These are phyloP conservation scores for Termitomyces eurrhizus DNA, from an alignment of 768 basidiomycete species.

Conservation along the genomic window DNA sequence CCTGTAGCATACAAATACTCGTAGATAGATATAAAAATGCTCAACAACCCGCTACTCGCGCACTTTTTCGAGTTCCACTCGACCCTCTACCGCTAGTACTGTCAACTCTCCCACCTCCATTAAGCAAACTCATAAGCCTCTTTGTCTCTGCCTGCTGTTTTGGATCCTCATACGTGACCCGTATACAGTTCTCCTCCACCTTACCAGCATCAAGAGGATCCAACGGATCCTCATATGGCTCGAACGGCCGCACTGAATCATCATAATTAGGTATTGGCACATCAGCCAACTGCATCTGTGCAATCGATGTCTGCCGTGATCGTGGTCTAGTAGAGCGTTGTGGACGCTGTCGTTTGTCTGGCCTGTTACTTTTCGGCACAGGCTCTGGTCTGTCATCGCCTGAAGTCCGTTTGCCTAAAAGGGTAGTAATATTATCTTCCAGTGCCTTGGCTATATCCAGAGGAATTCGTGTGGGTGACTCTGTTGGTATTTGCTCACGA, in stretches of 20 bases:
- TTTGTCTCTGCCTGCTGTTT: slow-evolving; percentile 55
- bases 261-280: slow-evolving; percentile 18
- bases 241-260: slow-evolving; percentile 23
- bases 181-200: slow-evolving; percentile 41
- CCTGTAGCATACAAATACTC: neutral
- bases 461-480: slow-evolving; percentile 42
- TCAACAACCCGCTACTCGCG: slow-evolving; percentile 19
- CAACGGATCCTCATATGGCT: slow-evolving; percentile 25
- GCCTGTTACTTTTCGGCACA: slow-evolving; percentile 16
- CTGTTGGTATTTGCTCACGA: slow-evolving; percentile 20
- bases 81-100: slow-evolving; percentile 17
- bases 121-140: slow-evolving; percentile 53
- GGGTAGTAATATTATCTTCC: slow-evolving; percentile 62
- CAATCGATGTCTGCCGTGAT: slow-evolving; percentile 35
- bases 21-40: neutral
- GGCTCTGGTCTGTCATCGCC: slow-evolving; percentile 29
- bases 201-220: slow-evolving; percentile 19
- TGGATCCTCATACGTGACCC: slow-evolving; percentile 69
- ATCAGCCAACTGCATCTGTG: slow-evolving; percentile 19
- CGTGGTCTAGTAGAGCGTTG: slow-evolving; percentile 31
- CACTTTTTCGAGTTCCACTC: slow-evolving; percentile 15
- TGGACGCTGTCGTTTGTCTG: slow-evolving; percentile 35
- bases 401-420: slow-evolving; percentile 64
- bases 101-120: slow-evolving; percentile 22
- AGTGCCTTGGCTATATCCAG: slow-evolving; percentile 52